Evolutionary conservation across 169 alveolate species (phyloP).

Genomic region (Theileria equi): DNA sequence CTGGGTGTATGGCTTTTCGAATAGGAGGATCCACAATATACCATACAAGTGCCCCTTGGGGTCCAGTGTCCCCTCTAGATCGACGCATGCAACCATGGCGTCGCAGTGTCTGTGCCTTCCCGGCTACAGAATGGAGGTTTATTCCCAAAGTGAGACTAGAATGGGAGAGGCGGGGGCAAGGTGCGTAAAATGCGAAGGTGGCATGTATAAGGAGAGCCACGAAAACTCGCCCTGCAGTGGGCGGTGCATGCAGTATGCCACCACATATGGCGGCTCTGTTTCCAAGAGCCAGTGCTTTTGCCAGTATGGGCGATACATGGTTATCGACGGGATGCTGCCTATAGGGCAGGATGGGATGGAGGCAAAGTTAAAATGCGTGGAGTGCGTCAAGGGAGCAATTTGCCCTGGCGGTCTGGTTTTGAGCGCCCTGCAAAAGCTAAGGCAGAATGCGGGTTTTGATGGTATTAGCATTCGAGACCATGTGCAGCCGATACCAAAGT

Average conservation of each 20-base stretch:
- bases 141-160: background rate
- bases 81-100: constrained; percentile 63
- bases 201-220: constrained; percentile 75
- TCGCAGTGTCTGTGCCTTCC: constrained; percentile 71
- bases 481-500: constrained; percentile 46
- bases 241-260: constrained; percentile 73
- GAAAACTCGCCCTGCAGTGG: constrained; percentile 77
- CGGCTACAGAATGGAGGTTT: constrained; percentile 58
- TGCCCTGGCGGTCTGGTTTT: constrained; percentile 73
- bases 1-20: too few species aligned
- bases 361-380: constrained; percentile 49
- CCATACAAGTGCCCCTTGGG: constrained; percentile 74
- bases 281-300: constrained; percentile 76
- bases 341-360: constrained; percentile 4
- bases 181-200: constrained; percentile 70
- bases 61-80: constrained; percentile 65
- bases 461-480: constrained; percentile 40
- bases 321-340: constrained; percentile 33
- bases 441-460: constrained; percentile 37
- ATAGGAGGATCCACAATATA: constrained; percentile 55
- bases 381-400: constrained; percentile 67
- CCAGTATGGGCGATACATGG: constrained; percentile 69
- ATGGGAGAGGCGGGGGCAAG: background rate
- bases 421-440: constrained; percentile 54
- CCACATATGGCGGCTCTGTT: constrained; percentile 74